A percentile compares a stretch with the other conserved stretches of the same genome.
Evolutionary conservation across 2,329 filamentous ascomycete genomes (phyloP).

Genomic region (Fusarium papillatum): DNA sequence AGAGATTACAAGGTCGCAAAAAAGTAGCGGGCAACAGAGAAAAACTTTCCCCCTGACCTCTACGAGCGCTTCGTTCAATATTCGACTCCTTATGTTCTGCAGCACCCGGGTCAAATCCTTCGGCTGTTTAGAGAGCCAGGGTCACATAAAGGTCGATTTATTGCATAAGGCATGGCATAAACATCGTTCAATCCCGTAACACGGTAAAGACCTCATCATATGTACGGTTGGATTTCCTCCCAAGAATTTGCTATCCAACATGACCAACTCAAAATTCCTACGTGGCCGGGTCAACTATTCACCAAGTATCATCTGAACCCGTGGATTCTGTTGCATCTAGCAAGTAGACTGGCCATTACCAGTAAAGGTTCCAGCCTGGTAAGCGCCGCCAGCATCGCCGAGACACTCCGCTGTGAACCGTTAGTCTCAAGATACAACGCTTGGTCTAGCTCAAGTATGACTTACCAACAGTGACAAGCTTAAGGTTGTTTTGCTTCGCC

Average conservation of each 20-base stretch:
- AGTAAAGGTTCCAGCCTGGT: slow-evolving; percentile 25
- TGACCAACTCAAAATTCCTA: background rate
- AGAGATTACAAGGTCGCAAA: no score
- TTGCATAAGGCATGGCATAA: background rate
- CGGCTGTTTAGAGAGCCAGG: background rate
- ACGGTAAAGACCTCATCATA: background rate
- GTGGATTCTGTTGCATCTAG: background rate
- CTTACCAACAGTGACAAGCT: slow-evolving; percentile 65
- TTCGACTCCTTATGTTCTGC: background rate
- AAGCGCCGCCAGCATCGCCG: slow-evolving; percentile 27
- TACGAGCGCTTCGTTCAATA: background rate
- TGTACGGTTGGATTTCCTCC: background rate
- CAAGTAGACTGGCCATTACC: slow-evolving; percentile 24
- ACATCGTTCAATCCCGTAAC: background rate
- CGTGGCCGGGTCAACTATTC: background rate
- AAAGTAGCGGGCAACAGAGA: no score
- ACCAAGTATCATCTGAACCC: no score
- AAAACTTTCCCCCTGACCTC: background rate
- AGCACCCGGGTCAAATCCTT: background rate
- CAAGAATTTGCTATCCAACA: background rate
- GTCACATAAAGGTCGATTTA: background rate
- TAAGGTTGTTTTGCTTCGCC: slow-evolving; percentile 61
- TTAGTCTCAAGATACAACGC: background rate
- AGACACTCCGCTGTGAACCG: slow-evolving; percentile 21
- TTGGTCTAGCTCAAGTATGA: slow-evolving; percentile 9